Evolutionary conservation across 2,329 filamentous ascomycete species (phyloP).

Genomic region (Alternaria brassicicola): DNA sequence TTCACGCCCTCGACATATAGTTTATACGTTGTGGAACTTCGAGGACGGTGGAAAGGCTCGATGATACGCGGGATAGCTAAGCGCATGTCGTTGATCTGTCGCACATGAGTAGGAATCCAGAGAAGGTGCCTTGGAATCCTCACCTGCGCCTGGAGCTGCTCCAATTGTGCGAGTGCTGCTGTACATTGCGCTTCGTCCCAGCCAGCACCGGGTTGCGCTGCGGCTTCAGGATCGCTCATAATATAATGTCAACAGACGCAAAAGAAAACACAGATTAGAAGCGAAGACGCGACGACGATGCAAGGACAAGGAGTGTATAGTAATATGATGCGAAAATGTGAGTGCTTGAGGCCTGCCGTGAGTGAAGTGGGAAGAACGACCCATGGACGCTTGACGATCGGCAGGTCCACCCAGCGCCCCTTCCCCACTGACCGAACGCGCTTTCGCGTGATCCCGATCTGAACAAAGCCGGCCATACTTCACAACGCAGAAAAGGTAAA

Average conservation of each 20-base stretch:
- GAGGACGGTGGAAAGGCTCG: conserved; percentile 45
- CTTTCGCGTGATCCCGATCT: conserved; percentile 21
- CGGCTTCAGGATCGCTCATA: conserved; percentile 25
- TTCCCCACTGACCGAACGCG: conserved; percentile 19
- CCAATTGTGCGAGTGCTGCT: conserved; percentile 53
- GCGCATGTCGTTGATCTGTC: conserved; percentile 52
- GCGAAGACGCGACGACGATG: background rate
- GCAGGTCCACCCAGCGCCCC: conserved; percentile 6
- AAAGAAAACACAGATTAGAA: background rate
- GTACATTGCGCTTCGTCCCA: conserved; percentile 51
- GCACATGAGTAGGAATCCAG: conserved; percentile 7
- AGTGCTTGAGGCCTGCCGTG: conserved; percentile 6
- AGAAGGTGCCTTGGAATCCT: background rate
- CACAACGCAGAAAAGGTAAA: background rate
- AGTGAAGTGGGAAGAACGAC: conserved; percentile 10
- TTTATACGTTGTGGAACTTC: conserved; percentile 44
- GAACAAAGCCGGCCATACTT: background rate
- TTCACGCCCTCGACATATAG: conserved; percentile 48
- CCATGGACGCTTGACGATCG: conserved; percentile 15
- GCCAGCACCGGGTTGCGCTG: conserved; percentile 23
- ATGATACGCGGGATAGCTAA: conserved; percentile 52
- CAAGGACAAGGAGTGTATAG: background rate
- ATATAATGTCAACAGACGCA: background rate
- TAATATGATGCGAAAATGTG: conserved; percentile 8
- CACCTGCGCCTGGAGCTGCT: conserved; percentile 53